Conservation (phyloP, 352 stramenopile species). For the Globisporangium viniferum region DNA sequence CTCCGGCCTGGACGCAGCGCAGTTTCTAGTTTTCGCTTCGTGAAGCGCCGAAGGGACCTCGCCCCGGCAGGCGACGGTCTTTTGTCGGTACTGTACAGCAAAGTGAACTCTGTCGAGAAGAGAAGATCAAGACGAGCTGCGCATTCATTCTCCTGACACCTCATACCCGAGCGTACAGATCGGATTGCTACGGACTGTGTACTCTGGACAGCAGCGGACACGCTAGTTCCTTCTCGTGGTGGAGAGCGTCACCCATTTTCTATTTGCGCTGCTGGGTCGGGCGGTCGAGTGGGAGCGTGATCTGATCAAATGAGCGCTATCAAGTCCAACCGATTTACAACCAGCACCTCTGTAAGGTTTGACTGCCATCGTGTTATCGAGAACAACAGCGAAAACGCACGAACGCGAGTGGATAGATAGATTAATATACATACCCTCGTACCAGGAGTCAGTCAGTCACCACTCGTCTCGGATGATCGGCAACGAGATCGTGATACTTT, state of each 20-base stretch:
- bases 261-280: neutral
- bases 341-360: neutral
- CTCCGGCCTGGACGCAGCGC: no score
- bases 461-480: conserved; percentile 78
- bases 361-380: neutral
- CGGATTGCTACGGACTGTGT: neutral
- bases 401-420: no score
- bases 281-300: neutral
- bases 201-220: neutral
- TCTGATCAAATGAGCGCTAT: neutral
- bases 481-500: conserved; percentile 55
- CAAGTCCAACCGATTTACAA: neutral
- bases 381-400: neutral
- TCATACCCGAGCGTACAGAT: neutral
- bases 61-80: no score
- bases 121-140: neutral
- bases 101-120: neutral
- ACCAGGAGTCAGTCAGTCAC: conserved; percentile 19
- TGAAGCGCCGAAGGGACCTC: no score
- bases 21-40: no score
- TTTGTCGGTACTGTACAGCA: neutral
- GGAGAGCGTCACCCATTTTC: neutral
- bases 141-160: neutral
- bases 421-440: no score
- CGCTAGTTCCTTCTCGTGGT: neutral